A percentile compares a stretch with the other conserved stretches of the same genome.
Conservation (phyloP, 495 filamentous ascomycete genomes). For the Lepidopterella palustris region DNA sequence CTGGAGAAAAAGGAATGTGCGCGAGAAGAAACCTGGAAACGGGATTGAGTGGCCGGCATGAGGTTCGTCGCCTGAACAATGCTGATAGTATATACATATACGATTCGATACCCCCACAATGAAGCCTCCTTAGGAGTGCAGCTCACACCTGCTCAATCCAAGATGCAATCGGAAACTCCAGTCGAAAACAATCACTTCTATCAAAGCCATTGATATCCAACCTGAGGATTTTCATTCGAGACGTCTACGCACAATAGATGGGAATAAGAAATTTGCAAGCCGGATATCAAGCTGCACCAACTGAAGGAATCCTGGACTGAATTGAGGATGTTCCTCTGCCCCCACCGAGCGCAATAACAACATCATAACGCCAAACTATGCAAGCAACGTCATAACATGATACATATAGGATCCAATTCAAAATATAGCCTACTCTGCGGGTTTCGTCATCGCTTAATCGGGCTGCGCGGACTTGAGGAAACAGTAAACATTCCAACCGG, state of each 20-base stretch:
- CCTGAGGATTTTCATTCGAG: too few species aligned
- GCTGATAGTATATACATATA: too few species aligned
- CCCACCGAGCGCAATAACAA: neutral
- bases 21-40: neutral
- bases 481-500: conserved; percentile 21
- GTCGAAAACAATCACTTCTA: too few species aligned
- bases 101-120: too few species aligned
- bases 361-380: neutral
- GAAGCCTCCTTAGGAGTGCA: too few species aligned
- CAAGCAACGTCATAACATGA: neutral
- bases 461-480: conserved; percentile 16
- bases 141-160: too few species aligned
- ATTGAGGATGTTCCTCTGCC: neutral
- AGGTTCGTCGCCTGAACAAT: too few species aligned
- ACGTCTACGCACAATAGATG: neutral
- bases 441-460: conserved; percentile 17
- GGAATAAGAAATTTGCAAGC: neutral
- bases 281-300: neutral
- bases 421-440: neutral
- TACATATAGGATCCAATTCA: neutral
- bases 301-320: neutral
- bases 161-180: too few species aligned
- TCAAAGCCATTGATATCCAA: too few species aligned
- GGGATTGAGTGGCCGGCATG: neutral
- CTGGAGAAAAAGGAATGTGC: too few species aligned